Percentiles rank a stretch among this genome's conserved stretches.
Conservation (phyloP, 1,139 yeast genomes). For the Yamadazyma diddensiae region DNA sequence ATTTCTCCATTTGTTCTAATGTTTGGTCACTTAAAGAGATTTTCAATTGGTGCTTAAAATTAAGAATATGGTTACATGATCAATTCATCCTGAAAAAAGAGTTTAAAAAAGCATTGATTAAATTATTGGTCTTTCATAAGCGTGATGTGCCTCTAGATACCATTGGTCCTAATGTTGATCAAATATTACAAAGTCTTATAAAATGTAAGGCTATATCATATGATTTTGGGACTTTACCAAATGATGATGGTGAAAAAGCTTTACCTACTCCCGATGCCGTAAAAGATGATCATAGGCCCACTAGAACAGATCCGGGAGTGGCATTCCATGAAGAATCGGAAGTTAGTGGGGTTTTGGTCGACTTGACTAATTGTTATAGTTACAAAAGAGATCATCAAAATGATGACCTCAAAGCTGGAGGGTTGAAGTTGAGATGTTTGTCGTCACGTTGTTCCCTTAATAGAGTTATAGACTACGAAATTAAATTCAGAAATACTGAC, state of each 20-base stretch:
- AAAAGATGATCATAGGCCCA: conserved; percentile 10
- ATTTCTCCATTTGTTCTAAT: conserved; percentile 37
- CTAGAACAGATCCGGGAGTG: conserved; percentile 22
- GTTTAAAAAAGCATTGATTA: conserved; percentile 49
- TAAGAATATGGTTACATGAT: conserved; percentile 51
- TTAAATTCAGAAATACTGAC: conserved; percentile 30
- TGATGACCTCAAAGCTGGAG: conserved; percentile 7
- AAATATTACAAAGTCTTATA: conserved; percentile 47
- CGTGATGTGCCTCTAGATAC: conserved; percentile 53
- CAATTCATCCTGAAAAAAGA: conserved; percentile 48
- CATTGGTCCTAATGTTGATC: conserved; percentile 55
- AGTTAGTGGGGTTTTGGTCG: conserved; percentile 38
- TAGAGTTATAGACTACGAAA: conserved; percentile 35
- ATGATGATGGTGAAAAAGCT: conserved; percentile 15
- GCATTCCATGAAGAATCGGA: conserved; percentile 19
- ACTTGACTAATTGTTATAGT: conserved; percentile 37
- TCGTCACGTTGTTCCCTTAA: conserved; percentile 39
- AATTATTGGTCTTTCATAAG: conserved; percentile 49
- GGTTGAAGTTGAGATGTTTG: conserved; percentile 28
- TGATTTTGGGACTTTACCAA: conserved; percentile 15
- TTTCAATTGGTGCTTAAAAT: conserved; percentile 52
- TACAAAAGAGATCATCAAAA: conserved; percentile 25
- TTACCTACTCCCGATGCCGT: conserved; percentile 12
- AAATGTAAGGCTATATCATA: conserved; percentile 41
- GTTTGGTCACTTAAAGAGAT: conserved; percentile 40